phyloP scores from a whole-genome alignment of 148 eudicot species.

The Limonium bicolor region DNA sequence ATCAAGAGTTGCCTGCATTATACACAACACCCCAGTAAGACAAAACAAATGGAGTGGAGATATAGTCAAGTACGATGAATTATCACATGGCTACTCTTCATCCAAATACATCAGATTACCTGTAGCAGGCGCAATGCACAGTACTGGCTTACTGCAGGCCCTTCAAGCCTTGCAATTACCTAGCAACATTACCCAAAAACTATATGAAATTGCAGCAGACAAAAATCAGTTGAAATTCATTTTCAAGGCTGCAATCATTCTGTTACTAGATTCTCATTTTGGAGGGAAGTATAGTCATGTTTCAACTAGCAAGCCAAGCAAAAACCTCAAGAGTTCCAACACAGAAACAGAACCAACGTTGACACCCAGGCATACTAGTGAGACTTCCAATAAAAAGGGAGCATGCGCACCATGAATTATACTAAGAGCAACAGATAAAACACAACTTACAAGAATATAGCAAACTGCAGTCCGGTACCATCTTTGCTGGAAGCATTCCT shows the following conservation, averaged over 20 bases:
- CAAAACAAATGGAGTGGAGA: neutral
- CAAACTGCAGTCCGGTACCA: conserved; percentile 98
- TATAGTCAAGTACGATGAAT: conserved; percentile 1
- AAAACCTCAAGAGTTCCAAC: no score
- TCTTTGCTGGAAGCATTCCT: conserved; percentile 89
- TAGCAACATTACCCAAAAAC: conserved; percentile 9
- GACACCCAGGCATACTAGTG: no score
- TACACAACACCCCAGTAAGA: conserved; percentile 10
- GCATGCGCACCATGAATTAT: no score
- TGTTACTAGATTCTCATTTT: no score
- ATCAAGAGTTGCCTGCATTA: conserved; percentile 77
- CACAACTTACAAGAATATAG: conserved; percentile 75
- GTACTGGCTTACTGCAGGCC: conserved; percentile 89
- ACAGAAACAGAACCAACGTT: no score
- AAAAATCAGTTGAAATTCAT: no score
- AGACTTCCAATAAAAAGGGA: no score
- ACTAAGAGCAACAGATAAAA: no score
- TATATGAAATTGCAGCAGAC: neutral
- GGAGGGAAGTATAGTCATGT: no score
- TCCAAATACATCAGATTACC: conserved; percentile 22
- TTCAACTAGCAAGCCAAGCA: no score
- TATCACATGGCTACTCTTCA: conserved; percentile 1
- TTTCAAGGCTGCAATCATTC: no score
- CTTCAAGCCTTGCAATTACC: conserved; percentile 98
- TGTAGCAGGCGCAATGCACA: conserved; percentile 93